These are phyloP conservation scores for Guadua angustifolia DNA, from an alignment of 176 grass and related monocot genomes.

Conservation along the genomic window DNA sequence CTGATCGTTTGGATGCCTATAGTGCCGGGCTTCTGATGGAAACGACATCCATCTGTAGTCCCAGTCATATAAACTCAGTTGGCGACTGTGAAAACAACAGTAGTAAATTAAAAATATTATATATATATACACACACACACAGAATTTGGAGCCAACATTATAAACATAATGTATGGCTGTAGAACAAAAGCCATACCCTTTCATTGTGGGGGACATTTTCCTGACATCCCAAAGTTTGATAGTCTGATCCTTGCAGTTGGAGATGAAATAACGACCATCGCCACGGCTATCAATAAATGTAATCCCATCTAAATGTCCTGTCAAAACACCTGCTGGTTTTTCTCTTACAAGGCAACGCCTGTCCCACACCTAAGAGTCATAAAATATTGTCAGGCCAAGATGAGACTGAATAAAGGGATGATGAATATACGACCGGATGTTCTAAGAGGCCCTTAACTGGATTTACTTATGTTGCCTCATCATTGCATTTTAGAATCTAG, in stretches of 20 bases:
- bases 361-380: conserved; percentile 78
- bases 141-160: background rate
- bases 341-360: conserved; percentile 65
- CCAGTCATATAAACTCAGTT: conserved; percentile 54
- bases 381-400: conserved; percentile 30
- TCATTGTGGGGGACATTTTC: conserved; percentile 66
- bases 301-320: conserved; percentile 89
- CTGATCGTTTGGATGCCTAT: conserved; percentile 73
- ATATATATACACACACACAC: too few species aligned
- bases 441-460: background rate
- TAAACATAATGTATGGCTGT: background rate
- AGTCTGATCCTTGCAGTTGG: conserved; percentile 94
- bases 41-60: conserved; percentile 88
- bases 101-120: background rate
- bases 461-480: background rate
- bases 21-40: conserved; percentile 53
- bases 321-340: conserved; percentile 75
- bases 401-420: background rate
- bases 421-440: background rate
- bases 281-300: conserved; percentile 94
- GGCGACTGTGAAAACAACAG: conserved; percentile 44
- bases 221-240: conserved; percentile 97
- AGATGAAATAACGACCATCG: conserved; percentile 89
- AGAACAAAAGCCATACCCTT: conserved; percentile 41
- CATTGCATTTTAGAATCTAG: conserved; percentile 28